phyloP scores from a whole-genome alignment of 257 asterid species.

The Jaltomata sinuosa region DNA sequence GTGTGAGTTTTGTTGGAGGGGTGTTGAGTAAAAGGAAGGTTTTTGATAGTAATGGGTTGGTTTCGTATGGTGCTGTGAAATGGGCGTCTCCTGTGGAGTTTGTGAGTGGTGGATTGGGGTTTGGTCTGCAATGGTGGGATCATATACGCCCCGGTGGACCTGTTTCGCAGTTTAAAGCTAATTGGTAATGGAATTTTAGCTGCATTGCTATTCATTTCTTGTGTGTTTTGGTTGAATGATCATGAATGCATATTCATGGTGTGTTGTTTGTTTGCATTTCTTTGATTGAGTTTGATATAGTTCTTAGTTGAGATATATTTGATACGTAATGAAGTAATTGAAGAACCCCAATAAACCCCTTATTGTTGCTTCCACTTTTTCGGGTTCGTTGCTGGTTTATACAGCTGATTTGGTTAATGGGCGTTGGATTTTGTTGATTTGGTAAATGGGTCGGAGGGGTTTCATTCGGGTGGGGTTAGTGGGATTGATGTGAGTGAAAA shows the following conservation, averaged over 20 bases:
- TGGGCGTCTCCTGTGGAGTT: conserved; percentile 92
- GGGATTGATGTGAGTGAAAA: conserved; percentile 60
- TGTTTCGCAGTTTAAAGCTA: conserved; percentile 54
- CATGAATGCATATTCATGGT: background rate
- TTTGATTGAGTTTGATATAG: background rate
- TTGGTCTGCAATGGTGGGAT: conserved; percentile 93
- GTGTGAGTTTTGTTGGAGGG: conserved; percentile 25
- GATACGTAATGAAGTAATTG: no score
- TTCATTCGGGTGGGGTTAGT: no score
- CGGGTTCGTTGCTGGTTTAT: no score
- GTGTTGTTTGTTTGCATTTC: background rate
- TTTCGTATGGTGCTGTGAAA: conserved; percentile 59
- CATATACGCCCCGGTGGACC: conserved; percentile 70
- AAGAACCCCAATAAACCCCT: no score
- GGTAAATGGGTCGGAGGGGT: no score
- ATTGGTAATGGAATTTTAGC: conserved; percentile 39
- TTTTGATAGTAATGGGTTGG: conserved; percentile 66
- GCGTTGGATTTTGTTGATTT: background rate
- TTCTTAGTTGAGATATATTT: background rate
- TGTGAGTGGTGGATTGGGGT: conserved; percentile 83
- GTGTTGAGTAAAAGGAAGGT: conserved; percentile 37
- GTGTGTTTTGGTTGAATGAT: background rate
- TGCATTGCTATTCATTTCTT: background rate
- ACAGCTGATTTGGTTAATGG: no score
- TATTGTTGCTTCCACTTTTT: no score